phyloP scores from a whole-genome alignment of 148 eudicot genomes.

The Rhododendron henanense region DNA sequence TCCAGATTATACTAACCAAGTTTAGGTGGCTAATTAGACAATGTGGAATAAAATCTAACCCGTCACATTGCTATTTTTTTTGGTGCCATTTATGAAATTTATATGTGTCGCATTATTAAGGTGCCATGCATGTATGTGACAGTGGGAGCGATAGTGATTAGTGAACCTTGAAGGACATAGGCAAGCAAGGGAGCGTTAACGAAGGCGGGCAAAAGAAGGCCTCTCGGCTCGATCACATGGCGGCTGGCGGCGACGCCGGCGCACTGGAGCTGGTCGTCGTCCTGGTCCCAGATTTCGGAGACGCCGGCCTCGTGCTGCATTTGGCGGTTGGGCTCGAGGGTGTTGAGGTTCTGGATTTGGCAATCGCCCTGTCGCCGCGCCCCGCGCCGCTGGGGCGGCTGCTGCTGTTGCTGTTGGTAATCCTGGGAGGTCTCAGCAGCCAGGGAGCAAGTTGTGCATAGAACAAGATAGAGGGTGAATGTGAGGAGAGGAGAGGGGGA shows the following conservation, averaged over 20 bases:
- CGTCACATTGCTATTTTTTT: too few relatives aligned
- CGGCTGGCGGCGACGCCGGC: conserved; percentile 5
- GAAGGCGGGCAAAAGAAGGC: conserved; percentile 1
- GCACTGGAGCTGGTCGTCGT: not conserved
- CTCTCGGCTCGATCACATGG: conserved; percentile 4
- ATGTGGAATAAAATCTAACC: not conserved
- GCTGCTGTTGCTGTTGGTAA: not conserved
- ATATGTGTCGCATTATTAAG: too few relatives aligned
- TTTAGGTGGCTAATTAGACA: too few relatives aligned
- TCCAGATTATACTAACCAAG: too few relatives aligned
- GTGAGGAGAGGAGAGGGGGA: not conserved
- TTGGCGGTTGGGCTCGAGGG: conserved; percentile 1
- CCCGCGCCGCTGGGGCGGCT: too few relatives aligned
- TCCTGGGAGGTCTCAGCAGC: not conserved
- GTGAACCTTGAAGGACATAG: conserved; percentile 3
- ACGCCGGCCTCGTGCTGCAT: conserved; percentile 7
- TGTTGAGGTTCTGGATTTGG: not conserved
- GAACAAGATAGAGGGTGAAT: not conserved
- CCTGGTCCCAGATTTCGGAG: not conserved
- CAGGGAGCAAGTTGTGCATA: not conserved
- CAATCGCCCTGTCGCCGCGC: not conserved
- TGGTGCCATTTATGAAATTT: too few relatives aligned
- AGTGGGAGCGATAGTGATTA: too few relatives aligned
- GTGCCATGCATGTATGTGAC: too few relatives aligned
- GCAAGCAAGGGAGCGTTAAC: conserved; percentile 6